Percentiles rank a stretch among this genome's conserved stretches.
Conservation (phyloP, 768 basidiomycete genomes). For the Cubamyces lactineus region DNA sequence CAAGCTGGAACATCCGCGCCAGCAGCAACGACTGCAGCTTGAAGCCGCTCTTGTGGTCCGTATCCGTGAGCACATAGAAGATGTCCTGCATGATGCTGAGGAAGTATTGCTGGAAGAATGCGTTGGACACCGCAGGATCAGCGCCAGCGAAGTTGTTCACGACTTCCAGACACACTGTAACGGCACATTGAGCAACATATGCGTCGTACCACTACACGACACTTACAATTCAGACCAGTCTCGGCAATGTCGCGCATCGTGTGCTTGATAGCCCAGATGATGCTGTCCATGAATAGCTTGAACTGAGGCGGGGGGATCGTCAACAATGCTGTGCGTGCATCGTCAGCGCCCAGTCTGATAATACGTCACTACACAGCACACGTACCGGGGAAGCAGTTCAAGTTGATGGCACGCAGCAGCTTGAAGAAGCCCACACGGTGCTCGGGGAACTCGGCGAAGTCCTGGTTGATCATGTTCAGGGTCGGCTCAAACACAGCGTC, state of each 20-base stretch:
- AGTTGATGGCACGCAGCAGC: constrained; percentile 88
- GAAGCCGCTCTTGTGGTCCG: constrained; percentile 99
- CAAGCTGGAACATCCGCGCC: constrained; percentile 90
- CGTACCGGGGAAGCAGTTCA: constrained; percentile 93
- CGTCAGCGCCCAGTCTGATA: not conserved
- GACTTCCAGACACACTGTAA: constrained; percentile 85
- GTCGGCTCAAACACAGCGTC: constrained; percentile 98
- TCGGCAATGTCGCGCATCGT: constrained; percentile 99
- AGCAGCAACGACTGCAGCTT: constrained; percentile 94
- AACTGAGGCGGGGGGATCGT: constrained; percentile 90
- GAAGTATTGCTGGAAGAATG: constrained; percentile 97
- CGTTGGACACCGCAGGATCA: constrained; percentile 78
- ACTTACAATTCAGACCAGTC: constrained; percentile 76
- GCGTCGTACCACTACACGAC: not conserved
- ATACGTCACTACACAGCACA: not conserved
- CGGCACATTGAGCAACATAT: not conserved
- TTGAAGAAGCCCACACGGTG: constrained; percentile 98
- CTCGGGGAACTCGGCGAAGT: constrained; percentile 98
- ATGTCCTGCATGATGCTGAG: constrained; percentile 92
- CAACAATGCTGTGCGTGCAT: constrained; percentile 61
- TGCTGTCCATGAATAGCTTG: constrained; percentile 97
- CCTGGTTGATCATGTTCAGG: constrained; percentile 98
- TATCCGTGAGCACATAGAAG: constrained; percentile 96
- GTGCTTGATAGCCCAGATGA: constrained; percentile 99
- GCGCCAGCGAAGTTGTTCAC: constrained; percentile 92